Evolutionary conservation across 306 rosid species (phyloP).

Genomic region (Prunus kanzakura): DNA sequence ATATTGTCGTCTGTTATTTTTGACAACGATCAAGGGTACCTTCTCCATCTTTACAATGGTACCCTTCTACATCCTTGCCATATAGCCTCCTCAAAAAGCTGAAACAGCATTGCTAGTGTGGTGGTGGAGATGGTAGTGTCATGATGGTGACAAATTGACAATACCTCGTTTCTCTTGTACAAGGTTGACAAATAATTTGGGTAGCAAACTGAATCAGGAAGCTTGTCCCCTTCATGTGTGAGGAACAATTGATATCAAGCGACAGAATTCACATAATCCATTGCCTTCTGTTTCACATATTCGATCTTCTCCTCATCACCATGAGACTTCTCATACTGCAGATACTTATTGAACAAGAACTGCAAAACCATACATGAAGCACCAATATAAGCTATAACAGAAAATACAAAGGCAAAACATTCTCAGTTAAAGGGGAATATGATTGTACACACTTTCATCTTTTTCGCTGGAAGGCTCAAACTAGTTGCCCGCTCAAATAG

Average conservation of each 20-base stretch:
- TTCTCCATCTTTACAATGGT: background rate
- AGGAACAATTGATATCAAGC: constrained; percentile 33
- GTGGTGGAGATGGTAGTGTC: background rate
- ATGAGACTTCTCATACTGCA: constrained; percentile 69
- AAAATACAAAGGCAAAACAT: background rate
- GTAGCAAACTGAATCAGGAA: background rate
- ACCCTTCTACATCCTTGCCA: background rate
- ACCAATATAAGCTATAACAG: constrained; percentile 9
- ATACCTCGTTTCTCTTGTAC: background rate
- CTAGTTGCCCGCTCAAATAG: constrained; percentile 88
- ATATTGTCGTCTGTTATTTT: background rate
- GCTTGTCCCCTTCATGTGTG: background rate
- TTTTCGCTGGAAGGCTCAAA: constrained; percentile 82
- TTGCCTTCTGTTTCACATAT: constrained; percentile 74
- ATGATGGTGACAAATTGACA: background rate
- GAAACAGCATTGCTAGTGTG: background rate
- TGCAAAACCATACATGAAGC: constrained; percentile 33
- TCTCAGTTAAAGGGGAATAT: background rate
- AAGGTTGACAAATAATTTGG: background rate
- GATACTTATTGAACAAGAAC: constrained; percentile 87
- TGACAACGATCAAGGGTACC: background rate
- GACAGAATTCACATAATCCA: constrained; percentile 66
- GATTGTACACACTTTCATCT: constrained; percentile 63
- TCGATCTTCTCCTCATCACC: constrained; percentile 74
- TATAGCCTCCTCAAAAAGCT: background rate